A percentile compares a stretch with the other conserved stretches of the same genome.
These are phyloP conservation scores for Sporothrix brunneoviolacea DNA, from an alignment of 2,329 filamentous ascomycete genomes.

Conservation along the genomic window DNA sequence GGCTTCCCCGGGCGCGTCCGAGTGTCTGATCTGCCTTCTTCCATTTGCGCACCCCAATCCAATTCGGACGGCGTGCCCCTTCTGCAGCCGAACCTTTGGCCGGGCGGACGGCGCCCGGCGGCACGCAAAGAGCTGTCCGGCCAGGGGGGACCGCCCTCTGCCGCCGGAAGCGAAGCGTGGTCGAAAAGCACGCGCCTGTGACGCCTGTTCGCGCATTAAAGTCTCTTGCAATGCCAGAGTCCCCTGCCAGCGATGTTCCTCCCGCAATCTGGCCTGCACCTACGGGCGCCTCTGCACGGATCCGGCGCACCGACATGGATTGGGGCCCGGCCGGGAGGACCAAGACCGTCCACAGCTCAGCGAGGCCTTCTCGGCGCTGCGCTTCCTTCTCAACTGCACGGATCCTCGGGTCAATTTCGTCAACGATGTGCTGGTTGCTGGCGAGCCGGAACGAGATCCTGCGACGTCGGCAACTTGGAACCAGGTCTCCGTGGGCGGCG, in stretches of 20 bases:
- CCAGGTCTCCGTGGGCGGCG: background rate
- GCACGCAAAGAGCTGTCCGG: background rate
- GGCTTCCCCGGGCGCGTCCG: background rate
- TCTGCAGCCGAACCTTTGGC: background rate
- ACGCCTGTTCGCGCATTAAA: background rate
- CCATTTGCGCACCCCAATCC: background rate
- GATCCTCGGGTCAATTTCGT: background rate
- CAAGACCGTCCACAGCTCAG: too few species aligned
- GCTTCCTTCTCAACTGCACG: background rate
- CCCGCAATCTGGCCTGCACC: background rate
- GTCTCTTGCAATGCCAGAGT: background rate
- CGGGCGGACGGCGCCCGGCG: background rate
- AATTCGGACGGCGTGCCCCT: background rate
- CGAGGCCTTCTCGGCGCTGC: background rate
- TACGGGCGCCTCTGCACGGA: background rate
- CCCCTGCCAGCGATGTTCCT: background rate
- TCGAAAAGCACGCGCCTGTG: background rate
- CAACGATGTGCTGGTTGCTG: conserved; percentile 1
- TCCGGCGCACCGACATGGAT: background rate
- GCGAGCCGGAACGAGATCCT: background rate
- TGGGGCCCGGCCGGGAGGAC: too few species aligned
- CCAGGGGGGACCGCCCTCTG: background rate
- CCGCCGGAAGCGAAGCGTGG: background rate
- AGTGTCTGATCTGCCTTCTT: background rate
- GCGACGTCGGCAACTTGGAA: too few species aligned